phyloP scores from a whole-genome alignment of 805 yeast genomes.

The Candida patagonica region DNA sequence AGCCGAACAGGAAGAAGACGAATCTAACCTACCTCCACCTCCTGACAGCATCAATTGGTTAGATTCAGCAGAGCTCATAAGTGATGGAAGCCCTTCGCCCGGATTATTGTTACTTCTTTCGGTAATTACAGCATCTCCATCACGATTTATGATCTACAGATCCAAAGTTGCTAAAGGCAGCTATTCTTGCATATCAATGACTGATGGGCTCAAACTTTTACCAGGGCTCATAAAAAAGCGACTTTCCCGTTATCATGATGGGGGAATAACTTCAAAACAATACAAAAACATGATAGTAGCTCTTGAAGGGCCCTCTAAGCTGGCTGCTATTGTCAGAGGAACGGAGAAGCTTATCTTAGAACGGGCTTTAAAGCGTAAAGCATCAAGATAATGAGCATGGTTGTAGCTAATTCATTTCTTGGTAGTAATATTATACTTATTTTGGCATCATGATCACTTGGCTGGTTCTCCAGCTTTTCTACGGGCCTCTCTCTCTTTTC shows the following conservation, averaged over 20 bases:
- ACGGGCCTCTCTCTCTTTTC: slow-evolving; percentile 31
- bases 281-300: slow-evolving; percentile 11
- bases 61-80: slow-evolving; percentile 12
- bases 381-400: neutral
- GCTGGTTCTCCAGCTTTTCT: slow-evolving; percentile 3
- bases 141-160: slow-evolving; percentile 11
- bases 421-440: neutral
- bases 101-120: slow-evolving; percentile 11
- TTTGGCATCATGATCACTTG: neutral
- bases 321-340: slow-evolving; percentile 21
- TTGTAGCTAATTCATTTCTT: too few relatives aligned
- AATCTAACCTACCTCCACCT: slow-evolving; percentile 4
- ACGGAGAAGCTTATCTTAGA: slow-evolving; percentile 26
- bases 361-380: slow-evolving; percentile 4
- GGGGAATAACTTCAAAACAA: slow-evolving; percentile 16
- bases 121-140: slow-evolving; percentile 14
- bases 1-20: slow-evolving; percentile 1
- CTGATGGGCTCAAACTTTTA: slow-evolving; percentile 6
- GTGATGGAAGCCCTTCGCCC: slow-evolving; percentile 13
- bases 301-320: slow-evolving; percentile 9
- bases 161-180: slow-evolving; percentile 14
- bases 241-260: slow-evolving; percentile 16
- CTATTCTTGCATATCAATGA: neutral
- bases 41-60: slow-evolving; percentile 15
- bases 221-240: slow-evolving; percentile 10